Conservation (phyloP, 352 stramenopile species). For the Phytophthora sojae region DNA sequence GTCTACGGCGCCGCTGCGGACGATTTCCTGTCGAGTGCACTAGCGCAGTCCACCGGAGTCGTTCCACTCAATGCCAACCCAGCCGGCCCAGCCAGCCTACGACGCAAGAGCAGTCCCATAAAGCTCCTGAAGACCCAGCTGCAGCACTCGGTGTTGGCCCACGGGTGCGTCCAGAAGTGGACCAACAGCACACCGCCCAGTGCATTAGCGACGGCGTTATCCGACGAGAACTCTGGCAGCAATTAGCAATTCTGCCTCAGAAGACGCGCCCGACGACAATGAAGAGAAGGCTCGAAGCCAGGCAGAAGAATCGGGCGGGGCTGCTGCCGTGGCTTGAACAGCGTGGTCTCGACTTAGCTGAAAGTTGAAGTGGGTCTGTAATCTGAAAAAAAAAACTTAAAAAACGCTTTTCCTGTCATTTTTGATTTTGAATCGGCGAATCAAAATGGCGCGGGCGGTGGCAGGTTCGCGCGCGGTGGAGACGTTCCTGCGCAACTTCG, state of each 20-base stretch:
- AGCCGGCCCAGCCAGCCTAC: neutral
- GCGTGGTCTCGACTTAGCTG: constrained; percentile 4
- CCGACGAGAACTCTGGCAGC: constrained; percentile 4
- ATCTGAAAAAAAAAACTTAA: neutral
- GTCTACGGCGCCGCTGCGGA: constrained; percentile 69
- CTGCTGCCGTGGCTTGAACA: constrained; percentile 23
- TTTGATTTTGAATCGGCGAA: constrained; percentile 27
- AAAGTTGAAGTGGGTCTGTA: constrained; percentile 4
- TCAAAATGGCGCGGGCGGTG: constrained; percentile 22
- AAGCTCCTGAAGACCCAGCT: constrained; percentile 59
- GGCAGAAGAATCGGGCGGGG: constrained; percentile 11
- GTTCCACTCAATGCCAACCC: neutral
- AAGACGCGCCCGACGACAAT: neutral
- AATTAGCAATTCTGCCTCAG: constrained; percentile 5
- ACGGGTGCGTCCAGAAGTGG: constrained; percentile 69
- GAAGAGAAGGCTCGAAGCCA: constrained; percentile 17
- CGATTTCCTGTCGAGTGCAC: constrained; percentile 62
- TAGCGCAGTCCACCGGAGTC: constrained; percentile 58
- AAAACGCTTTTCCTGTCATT: neutral
- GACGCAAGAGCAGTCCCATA: constrained; percentile 38
- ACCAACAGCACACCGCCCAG: constrained; percentile 39
- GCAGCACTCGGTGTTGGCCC: constrained; percentile 60
- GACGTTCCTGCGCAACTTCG: constrained; percentile 78
- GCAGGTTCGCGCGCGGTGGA: constrained; percentile 53
- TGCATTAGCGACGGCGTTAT: constrained; percentile 13